A percentile compares a stretch with the other conserved stretches of the same genome.
phyloP scores from a whole-genome alignment of 148 eudicot species.

The Camellia lanceoleosa region DNA sequence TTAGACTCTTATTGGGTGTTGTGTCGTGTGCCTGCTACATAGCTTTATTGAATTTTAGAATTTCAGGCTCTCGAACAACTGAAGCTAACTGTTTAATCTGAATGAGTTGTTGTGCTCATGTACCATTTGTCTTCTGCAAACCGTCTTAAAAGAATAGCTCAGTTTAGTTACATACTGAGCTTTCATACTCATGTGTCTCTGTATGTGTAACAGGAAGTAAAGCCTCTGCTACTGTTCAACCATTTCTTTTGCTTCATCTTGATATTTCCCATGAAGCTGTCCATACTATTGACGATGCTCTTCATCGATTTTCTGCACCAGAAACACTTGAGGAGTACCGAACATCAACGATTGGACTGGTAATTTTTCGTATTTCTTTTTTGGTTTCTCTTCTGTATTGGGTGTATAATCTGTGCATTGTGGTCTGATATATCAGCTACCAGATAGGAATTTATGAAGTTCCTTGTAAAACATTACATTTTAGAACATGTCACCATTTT shows the following conservation, averaged over 20 bases:
- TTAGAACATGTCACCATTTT: not conserved
- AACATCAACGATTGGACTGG: conserved; percentile 69
- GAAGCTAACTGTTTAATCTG: not conserved
- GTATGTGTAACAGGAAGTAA: conserved; percentile 55
- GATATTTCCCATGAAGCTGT: conserved; percentile 66
- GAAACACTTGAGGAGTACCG: conserved; percentile 68
- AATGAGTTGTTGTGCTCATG: not conserved
- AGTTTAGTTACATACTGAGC: not conserved
- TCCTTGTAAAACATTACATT: not conserved
- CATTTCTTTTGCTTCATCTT: conserved; percentile 72
- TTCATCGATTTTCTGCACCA: conserved; percentile 50
- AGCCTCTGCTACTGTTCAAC: conserved; percentile 83
- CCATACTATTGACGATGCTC: conserved; percentile 61
- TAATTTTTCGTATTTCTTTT: conserved; percentile 17
- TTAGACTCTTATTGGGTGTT: not conserved
- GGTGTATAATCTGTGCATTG: not conserved
- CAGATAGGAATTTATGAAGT: not conserved
- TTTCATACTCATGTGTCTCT: not conserved
- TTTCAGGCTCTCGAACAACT: not conserved
- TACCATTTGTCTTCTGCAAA: not conserved
- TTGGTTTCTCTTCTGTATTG: not conserved
- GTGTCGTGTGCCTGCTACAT: not conserved
- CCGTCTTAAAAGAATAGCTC: not conserved
- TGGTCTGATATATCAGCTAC: not conserved
- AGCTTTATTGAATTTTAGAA: not conserved